Percentiles rank a stretch among this genome's conserved stretches.
These are phyloP conservation scores for Chalciporus sphaerocephalus DNA, from an alignment of 768 basidiomycete genomes.

Conservation along the genomic window DNA sequence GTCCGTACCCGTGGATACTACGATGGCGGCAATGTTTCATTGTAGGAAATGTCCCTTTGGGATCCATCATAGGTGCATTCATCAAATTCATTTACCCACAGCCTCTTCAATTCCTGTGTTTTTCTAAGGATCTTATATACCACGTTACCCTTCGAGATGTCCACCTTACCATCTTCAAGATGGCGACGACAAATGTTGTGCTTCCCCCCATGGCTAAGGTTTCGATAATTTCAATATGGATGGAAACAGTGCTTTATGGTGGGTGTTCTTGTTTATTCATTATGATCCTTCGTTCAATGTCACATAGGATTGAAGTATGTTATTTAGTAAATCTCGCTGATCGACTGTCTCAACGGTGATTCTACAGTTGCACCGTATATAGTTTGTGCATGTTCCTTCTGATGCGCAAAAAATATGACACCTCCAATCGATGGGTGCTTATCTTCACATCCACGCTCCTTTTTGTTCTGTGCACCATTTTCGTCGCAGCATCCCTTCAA, in stretches of 20 bases:
- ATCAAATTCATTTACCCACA: neutral
- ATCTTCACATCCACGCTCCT: conserved; percentile 11
- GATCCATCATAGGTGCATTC: neutral
- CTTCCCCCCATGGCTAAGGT: conserved; percentile 12
- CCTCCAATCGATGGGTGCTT: conserved; percentile 8
- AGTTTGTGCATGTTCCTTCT: conserved; percentile 14
- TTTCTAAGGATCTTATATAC: neutral
- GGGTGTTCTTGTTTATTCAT: neutral
- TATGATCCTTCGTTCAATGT: neutral
- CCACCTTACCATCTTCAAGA: neutral
- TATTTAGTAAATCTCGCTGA: neutral
- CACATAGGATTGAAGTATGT: conserved; percentile 10
- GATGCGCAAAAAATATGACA: neutral
- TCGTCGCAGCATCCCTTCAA: conserved; percentile 12
- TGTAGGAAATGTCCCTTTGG: neutral
- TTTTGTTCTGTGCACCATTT: conserved; percentile 9
- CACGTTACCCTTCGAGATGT: neutral
- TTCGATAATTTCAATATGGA: conserved; percentile 15
- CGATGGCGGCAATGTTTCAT: too few species aligned
- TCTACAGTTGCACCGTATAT: conserved; percentile 12
- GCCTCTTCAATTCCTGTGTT: neutral
- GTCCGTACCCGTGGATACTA: too few species aligned
- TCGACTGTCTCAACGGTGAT: neutral
- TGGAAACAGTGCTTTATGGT: conserved; percentile 18
- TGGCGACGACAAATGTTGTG: neutral